Evolutionary conservation across 2,329 filamentous ascomycete species (phyloP).

Genomic region (Stylonectria norvegica): DNA sequence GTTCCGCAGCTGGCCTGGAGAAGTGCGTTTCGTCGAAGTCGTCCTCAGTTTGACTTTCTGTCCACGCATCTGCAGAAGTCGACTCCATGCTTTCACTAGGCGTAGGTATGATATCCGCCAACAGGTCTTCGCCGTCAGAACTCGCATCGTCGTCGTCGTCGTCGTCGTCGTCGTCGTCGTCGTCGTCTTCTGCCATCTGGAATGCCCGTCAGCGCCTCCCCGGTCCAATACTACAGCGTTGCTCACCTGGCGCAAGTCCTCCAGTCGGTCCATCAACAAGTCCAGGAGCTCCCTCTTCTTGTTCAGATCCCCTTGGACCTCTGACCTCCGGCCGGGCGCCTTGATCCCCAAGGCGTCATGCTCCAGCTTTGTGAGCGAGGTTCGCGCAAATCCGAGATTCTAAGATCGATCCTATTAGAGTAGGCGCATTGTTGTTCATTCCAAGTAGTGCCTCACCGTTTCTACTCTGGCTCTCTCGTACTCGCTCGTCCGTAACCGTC

Average conservation of each 20-base stretch:
- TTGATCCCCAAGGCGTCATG: slow-evolving; percentile 62
- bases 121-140: slow-evolving; percentile 55
- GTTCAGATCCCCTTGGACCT: slow-evolving; percentile 61
- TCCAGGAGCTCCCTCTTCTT: slow-evolving; percentile 65
- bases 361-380: slow-evolving; percentile 66
- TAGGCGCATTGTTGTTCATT: too few species aligned
- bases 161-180: slow-evolving; percentile 38
- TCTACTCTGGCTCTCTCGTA: slow-evolving; percentile 55
- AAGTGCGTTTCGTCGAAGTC: slow-evolving; percentile 9
- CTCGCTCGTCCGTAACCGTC: slow-evolving; percentile 55
- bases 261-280: slow-evolving; percentile 60
- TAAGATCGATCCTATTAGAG: slow-evolving; percentile 32
- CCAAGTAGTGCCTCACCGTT: slow-evolving; percentile 34
- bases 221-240: too few species aligned
- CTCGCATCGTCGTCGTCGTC: slow-evolving; percentile 39
- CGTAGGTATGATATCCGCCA: slow-evolving; percentile 53
- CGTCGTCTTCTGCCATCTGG: slow-evolving; percentile 33
- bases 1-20: slow-evolving; percentile 27
- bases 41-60: slow-evolving; percentile 19
- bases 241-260: slow-evolving; percentile 63
- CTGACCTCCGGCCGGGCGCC: slow-evolving; percentile 54
- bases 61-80: slow-evolving; percentile 26
- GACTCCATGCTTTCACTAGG: slow-evolving; percentile 50
- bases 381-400: slow-evolving; percentile 71
- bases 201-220: slow-evolving; percentile 9